Conservation (phyloP, 208 protist species). For the Trypanosoma scelopori region DNA sequence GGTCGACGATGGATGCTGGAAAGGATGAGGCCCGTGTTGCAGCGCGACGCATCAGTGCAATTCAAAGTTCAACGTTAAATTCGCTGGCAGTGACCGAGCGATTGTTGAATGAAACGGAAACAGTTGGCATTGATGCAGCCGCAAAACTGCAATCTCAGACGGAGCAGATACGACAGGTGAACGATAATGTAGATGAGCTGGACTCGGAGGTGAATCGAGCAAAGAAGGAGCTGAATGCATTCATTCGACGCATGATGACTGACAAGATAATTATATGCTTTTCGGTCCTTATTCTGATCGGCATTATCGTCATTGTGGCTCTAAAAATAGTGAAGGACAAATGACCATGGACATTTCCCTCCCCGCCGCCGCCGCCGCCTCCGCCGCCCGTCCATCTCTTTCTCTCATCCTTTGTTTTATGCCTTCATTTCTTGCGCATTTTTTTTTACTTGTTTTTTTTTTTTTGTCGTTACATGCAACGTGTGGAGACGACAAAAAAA, state of each 20-base stretch:
- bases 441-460: no score
- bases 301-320: conserved; percentile 72
- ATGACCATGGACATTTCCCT: background rate
- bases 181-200: conserved; percentile 48
- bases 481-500: no score
- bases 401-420: conserved; percentile 11
- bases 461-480: no score
- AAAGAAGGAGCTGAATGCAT: conserved; percentile 46
- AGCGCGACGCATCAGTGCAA: conserved; percentile 41
- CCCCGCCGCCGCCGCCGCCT: background rate
- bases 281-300: conserved; percentile 67
- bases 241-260: conserved; percentile 80
- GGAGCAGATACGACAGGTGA: conserved; percentile 73
- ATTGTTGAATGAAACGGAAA: conserved; percentile 72
- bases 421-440: background rate
- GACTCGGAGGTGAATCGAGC: conserved; percentile 43
- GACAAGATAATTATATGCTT: conserved; percentile 89
- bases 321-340: conserved; percentile 34
- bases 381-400: conserved; percentile 7
- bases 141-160: conserved; percentile 64
- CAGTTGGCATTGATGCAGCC: conserved; percentile 52
- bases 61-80: conserved; percentile 58
- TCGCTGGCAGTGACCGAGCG: conserved; percentile 63
- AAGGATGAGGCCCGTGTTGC: conserved; percentile 39
- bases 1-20: conserved; percentile 23